Conservation (phyloP, 2,329 filamentous ascomycete species). For the Pseudocercospora cruenta region DNA sequence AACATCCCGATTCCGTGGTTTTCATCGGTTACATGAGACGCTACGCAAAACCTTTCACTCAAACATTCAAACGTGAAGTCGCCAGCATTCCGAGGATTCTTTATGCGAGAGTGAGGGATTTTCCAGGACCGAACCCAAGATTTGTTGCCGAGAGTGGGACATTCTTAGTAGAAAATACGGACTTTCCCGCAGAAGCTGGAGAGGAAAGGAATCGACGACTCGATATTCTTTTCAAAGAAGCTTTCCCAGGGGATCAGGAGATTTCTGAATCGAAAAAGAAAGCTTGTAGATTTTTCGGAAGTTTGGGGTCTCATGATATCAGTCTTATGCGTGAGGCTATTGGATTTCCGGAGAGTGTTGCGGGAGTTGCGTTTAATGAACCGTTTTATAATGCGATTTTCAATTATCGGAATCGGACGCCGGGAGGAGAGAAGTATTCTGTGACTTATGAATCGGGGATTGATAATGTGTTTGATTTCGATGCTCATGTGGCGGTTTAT, state of each 20-base stretch:
- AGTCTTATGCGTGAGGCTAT: slow-evolving; percentile 59
- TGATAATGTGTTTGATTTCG: slow-evolving; percentile 57
- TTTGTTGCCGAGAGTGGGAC: slow-evolving; percentile 57
- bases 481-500: slow-evolving; percentile 59
- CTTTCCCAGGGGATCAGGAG: slow-evolving; percentile 38
- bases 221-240: slow-evolving; percentile 38
- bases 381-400: slow-evolving; percentile 47
- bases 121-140: slow-evolving; percentile 58
- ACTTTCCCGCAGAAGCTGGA: slow-evolving; percentile 34
- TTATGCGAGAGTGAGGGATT: slow-evolving; percentile 59
- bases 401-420: slow-evolving; percentile 43
- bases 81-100: slow-evolving; percentile 55
- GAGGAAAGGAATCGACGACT: slow-evolving; percentile 29
- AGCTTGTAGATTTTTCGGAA: slow-evolving; percentile 50
- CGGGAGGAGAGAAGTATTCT: slow-evolving; percentile 45
- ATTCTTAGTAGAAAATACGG: slow-evolving; percentile 34
- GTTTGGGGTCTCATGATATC: slow-evolving; percentile 59
- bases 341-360: slow-evolving; percentile 53
- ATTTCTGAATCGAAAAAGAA: slow-evolving; percentile 37
- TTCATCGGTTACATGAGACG: slow-evolving; percentile 66
- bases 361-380: slow-evolving; percentile 49
- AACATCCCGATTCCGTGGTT: slow-evolving; percentile 44
- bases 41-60: slow-evolving; percentile 60
- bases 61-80: slow-evolving; percentile 58
- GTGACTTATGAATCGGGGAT: slow-evolving; percentile 63